phyloP scores from a whole-genome alignment of 768 basidiomycete genomes.

The Boletus tylopilopsis region DNA sequence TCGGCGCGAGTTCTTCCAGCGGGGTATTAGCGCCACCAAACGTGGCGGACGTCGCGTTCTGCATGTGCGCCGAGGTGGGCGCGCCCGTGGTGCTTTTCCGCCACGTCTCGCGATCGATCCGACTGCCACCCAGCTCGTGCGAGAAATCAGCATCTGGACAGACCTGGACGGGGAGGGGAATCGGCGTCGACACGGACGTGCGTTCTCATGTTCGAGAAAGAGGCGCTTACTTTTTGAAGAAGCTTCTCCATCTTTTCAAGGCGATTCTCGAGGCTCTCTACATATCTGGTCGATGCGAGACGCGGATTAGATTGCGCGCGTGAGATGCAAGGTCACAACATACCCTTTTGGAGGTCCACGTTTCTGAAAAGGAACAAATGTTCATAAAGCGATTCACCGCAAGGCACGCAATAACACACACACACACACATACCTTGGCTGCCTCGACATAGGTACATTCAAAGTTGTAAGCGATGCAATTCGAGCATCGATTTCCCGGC shows the following conservation, averaged over 20 bases:
- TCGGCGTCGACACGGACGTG: no score
- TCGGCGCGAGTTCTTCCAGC: constrained; percentile 22
- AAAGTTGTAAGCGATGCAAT: constrained; percentile 45
- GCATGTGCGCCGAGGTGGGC: constrained; percentile 12
- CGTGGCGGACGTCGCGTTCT: constrained; percentile 10
- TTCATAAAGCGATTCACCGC: neutral
- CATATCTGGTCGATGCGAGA: constrained; percentile 40
- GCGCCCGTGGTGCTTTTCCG: constrained; percentile 12
- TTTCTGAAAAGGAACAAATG: constrained; percentile 28
- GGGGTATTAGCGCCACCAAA: constrained; percentile 3
- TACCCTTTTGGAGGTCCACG: constrained; percentile 38
- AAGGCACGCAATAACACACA: neutral
- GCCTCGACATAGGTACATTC: constrained; percentile 56
- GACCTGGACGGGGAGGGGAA: constrained; percentile 36
- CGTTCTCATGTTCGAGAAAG: no score
- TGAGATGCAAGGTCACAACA: no score
- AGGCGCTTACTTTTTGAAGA: constrained; percentile 42
- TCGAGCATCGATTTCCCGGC: constrained; percentile 52
- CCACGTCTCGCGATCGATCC: constrained; percentile 39
- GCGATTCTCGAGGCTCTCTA: constrained; percentile 58
- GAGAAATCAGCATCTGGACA: constrained; percentile 63
- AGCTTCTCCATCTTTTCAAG: constrained; percentile 64
- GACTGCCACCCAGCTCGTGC: constrained; percentile 47
- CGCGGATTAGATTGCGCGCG: no score
- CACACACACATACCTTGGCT: constrained; percentile 41